Evolutionary conservation across 305 asterid species (phyloP).

Genomic region (Ilex paraguariensis): DNA sequence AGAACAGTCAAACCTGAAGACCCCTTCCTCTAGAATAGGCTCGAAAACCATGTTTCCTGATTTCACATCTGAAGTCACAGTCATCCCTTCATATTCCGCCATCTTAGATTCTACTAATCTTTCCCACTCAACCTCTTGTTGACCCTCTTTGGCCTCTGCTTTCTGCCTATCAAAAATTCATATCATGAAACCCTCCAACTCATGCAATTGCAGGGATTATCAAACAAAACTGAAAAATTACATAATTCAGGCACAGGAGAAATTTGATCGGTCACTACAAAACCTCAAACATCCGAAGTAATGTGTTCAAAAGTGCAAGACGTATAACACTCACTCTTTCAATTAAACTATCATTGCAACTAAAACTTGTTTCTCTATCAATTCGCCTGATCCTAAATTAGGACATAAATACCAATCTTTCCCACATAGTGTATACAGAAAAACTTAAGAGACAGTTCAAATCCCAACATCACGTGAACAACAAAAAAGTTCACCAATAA

Average conservation of each 20-base stretch:
- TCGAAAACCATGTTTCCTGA: constrained; percentile 70
- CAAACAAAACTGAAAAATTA: constrained; percentile 2
- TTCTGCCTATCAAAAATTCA: constrained; percentile 26
- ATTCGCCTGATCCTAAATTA: too few species aligned
- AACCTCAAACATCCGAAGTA: neutral
- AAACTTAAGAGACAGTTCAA: too few species aligned
- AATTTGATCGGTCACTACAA: neutral
- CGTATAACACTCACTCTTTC: too few species aligned
- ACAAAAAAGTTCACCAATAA: too few species aligned
- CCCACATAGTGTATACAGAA: too few species aligned
- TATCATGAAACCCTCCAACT: constrained; percentile 18
- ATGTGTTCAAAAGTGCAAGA: too few species aligned
- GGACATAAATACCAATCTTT: too few species aligned
- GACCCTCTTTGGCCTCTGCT: constrained; percentile 9
- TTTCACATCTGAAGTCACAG: constrained; percentile 26
- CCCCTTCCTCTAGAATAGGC: constrained; percentile 90
- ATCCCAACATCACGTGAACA: too few species aligned
- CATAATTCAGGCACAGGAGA: neutral
- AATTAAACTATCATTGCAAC: too few species aligned
- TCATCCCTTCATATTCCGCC: constrained; percentile 45
- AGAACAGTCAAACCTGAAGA: constrained; percentile 90
- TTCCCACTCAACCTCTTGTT: constrained; percentile 26
- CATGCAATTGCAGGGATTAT: constrained; percentile 11
- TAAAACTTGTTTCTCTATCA: too few species aligned
- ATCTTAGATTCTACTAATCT: constrained; percentile 39